Evolutionary conservation across 495 filamentous ascomycete species (phyloP), one percentile per base, ranked within the genome.

Genomic region (Bacidia gigantensis): DNA sequence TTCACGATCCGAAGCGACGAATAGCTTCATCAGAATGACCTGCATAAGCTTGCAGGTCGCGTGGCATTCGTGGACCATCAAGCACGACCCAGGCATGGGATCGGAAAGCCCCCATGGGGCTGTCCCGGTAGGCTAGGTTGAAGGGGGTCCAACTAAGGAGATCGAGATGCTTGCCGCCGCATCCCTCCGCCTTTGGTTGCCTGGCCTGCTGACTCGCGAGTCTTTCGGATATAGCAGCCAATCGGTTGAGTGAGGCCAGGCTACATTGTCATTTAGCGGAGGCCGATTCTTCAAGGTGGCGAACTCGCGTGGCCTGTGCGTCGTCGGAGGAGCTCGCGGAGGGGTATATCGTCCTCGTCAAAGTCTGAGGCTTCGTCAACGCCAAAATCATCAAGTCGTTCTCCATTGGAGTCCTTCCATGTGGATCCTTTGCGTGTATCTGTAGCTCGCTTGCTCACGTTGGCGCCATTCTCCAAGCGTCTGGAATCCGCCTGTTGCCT

Each of bases 381-480:
- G 1, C 92, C 92, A 64, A 88, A 98, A 62, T 98, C 92, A 41
- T 80, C 72, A 29, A 97, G 70, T 9, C 80, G 71, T 58, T 96
- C 89, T 2, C 92, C 92, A 40, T 95, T 89, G 0, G 80, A 74
- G 56, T 95, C 90, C 3, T 72, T 77, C 92, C 92, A 97, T 5
- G 67, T 74, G 55, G 81, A 76, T 58, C 80, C 77, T 7, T 78
- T 75, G 48, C 71, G 65, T n/a, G 54, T 58, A 0, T 73, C 64
- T 10, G 72, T 62, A n/a, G 62, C 55, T 3, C 65, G 59, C 29
- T 60, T 49, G 42, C 72, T 65, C 7, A 76, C 45, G 38, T 42
- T 42, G 12, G 50, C 7, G 18, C 3, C 23, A 14, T 62, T 50
- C 25, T 55, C 57, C 9, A 62, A 58, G 2, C 76, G 72, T 45